Percentiles rank a stretch among this genome's conserved stretches.
Evolutionary conservation across 1,139 yeast genomes (phyloP).

Genomic region (Pichia sp.): DNA sequence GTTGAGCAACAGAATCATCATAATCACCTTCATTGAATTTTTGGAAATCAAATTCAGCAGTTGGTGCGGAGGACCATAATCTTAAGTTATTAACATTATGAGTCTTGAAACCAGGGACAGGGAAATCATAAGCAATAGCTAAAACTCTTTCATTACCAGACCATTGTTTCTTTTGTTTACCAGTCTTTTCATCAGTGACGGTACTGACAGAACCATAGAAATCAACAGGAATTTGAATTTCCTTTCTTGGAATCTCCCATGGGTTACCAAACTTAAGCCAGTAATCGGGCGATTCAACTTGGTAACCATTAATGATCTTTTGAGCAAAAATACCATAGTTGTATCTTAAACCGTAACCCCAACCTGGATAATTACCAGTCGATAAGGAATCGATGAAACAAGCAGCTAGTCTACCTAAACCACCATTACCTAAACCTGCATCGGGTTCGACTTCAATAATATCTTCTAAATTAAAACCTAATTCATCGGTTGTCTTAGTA

Average conservation of each 20-base stretch:
- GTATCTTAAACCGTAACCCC: conserved; percentile 95
- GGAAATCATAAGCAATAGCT: conserved; percentile 91
- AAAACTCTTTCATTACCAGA: conserved; percentile 82
- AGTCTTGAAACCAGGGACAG: conserved; percentile 87
- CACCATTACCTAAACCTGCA: conserved; percentile 94
- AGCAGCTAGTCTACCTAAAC: conserved; percentile 90
- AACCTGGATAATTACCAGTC: conserved; percentile 82
- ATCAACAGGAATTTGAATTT: conserved; percentile 87
- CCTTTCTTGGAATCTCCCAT: conserved; percentile 86
- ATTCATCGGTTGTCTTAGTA: conserved; percentile 56
- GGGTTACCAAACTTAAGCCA: conserved; percentile 87
- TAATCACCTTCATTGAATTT: conserved; percentile 93
- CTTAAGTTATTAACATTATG: conserved; percentile 82
- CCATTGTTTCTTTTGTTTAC: conserved; percentile 60
- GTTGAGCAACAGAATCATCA: conserved; percentile 73
- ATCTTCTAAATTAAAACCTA: conserved; percentile 87
- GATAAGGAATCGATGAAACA: conserved; percentile 88
- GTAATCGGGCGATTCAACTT: conserved; percentile 90
- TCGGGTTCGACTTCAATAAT: conserved; percentile 82
- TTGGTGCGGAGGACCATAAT: conserved; percentile 87
- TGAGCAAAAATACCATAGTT: conserved; percentile 93
- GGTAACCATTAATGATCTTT: conserved; percentile 85
- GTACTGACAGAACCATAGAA: conserved; percentile 73
- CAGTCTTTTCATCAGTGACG: conserved; percentile 41
- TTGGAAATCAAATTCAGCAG: conserved; percentile 84